phyloP scores from a whole-genome alignment of 352 stramenopile species.

The Phytophthora cajani region DNA sequence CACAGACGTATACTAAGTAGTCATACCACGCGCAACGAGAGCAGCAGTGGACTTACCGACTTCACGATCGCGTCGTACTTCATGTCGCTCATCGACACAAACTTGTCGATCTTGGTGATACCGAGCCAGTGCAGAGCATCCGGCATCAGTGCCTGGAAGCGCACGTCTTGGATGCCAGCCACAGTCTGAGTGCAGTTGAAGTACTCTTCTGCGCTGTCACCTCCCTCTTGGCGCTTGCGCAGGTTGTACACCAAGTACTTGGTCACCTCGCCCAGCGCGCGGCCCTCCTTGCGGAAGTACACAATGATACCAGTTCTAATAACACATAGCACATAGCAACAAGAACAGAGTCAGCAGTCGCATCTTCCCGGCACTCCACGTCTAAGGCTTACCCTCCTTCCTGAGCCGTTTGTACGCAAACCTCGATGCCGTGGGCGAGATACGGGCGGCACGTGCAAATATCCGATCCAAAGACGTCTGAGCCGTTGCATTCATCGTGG shows the following conservation, averaged over 20 bases:
- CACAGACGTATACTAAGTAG: neutral
- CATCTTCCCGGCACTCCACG: neutral
- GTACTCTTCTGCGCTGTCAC: constrained; percentile 97
- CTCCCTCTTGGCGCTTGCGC: constrained; percentile 97
- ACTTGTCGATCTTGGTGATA: constrained; percentile 94
- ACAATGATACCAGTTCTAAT: constrained; percentile 95
- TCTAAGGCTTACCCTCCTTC: constrained; percentile 88
- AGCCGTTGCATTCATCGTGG: constrained; percentile 99
- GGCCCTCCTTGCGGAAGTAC: constrained; percentile 99
- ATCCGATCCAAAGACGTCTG: constrained; percentile 97
- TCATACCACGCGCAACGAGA: neutral
- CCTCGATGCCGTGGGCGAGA: constrained; percentile 99
- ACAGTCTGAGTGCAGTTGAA: constrained; percentile 99
- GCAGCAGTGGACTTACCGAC: constrained; percentile 64
- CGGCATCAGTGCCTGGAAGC: constrained; percentile 99
- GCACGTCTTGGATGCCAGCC: constrained; percentile 97
- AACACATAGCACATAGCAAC: constrained; percentile 11
- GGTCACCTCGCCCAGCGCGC: constrained; percentile 97
- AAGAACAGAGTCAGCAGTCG: constrained; percentile 8
- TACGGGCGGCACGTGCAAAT: constrained; percentile 99
- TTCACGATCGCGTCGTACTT: constrained; percentile 99
- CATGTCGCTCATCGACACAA: constrained; percentile 99
- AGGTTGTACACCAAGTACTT: constrained; percentile 99
- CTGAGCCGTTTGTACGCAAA: constrained; percentile 98
- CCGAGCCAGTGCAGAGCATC: constrained; percentile 99